Evolutionary conservation across 2,329 filamentous ascomycete genomes (phyloP), one percentile per base, ranked within the genome.

Genomic region (Aureobasidium zeae): DNA sequence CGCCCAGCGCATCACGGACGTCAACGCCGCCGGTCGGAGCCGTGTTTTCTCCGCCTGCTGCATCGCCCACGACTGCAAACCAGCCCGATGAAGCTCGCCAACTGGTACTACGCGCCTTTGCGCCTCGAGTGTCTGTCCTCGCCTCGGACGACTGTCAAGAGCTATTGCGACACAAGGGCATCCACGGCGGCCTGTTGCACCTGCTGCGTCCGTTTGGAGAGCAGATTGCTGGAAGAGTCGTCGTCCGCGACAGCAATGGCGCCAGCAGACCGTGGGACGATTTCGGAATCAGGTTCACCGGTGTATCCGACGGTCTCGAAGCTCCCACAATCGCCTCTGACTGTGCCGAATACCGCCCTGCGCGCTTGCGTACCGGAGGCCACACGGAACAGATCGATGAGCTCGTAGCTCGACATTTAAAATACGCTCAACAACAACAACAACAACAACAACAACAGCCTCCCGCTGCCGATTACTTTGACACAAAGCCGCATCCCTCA

Each of bases 121-220:
- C 89, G 11, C 93, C 91, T 1, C 84, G 91, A 50, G 78, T 98
- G 33, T 85, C 84, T 5, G 77, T 98, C 20, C 82, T 88, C 53
- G 77, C 86, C n/a, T 94, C 89, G 11, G 68, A 75, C 12, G 89
- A 96, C 58, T 91, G 86, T 1, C 83, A 95, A 57, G 74, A 81
- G 46, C 65, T 98, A 47, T 73, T 87, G 44, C 73, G 71, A 47
- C 79, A 83, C 51, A 98, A 98, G 64, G 93, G 93, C 0, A 85
- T 96, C 52, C 70, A 77, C 28, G 74, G 79, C 32, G 88, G 89
- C 0, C 71, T 98, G 36, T 81, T 87, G 69, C 84, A 94, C 61
- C 68, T 98, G 17, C 66, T 98, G 45, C 73, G 89, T 38, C 89
- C 91, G 0, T 98, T 94, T 66, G 91, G 91, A 21, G 91, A 98